Conservation (phyloP, 2,329 filamentous ascomycete genomes). For the Pseudogymnoascus sp. region DNA sequence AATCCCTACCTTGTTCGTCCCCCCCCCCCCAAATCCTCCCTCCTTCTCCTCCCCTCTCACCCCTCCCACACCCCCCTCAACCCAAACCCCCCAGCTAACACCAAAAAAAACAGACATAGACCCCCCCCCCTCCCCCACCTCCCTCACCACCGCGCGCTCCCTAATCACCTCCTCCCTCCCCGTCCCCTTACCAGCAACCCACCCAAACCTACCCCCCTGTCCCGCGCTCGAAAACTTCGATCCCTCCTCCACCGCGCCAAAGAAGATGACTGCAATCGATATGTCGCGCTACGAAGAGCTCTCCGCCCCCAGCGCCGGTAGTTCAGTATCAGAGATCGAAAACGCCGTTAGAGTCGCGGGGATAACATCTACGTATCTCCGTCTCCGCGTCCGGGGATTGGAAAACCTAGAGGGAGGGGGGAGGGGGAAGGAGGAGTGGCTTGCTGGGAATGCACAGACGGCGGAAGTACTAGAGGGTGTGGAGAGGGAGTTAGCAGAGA, state of each 20-base stretch:
- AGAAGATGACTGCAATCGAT: slow-evolving; percentile 53
- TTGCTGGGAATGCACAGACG: slow-evolving; percentile 71
- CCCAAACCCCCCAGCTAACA: too few species aligned
- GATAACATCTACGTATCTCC: slow-evolving; percentile 31
- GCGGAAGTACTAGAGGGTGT: slow-evolving; percentile 61
- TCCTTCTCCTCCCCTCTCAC: too few species aligned
- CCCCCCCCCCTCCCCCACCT: too few species aligned
- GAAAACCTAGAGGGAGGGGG: slow-evolving; percentile 63
- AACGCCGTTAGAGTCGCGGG: background rate
- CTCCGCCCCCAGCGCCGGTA: background rate
- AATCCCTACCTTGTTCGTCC: background rate
- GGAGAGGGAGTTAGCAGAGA: slow-evolving; percentile 65
- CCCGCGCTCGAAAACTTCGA: background rate
- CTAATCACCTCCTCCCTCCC: background rate
- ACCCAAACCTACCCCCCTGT: background rate
- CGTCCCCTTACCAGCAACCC: background rate
- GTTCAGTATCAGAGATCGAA: background rate
- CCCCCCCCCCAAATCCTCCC: background rate
- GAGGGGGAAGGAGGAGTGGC: slow-evolving; percentile 78
- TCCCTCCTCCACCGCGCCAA: background rate
- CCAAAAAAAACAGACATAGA: background rate
- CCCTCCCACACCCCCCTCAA: too few species aligned
- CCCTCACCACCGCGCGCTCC: background rate
- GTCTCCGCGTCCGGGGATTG: slow-evolving; percentile 45
- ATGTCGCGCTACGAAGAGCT: slow-evolving; percentile 73